Conservation (phyloP, 2,329 filamentous ascomycete genomes). For the Botryosphaeria dothidea region DNA sequence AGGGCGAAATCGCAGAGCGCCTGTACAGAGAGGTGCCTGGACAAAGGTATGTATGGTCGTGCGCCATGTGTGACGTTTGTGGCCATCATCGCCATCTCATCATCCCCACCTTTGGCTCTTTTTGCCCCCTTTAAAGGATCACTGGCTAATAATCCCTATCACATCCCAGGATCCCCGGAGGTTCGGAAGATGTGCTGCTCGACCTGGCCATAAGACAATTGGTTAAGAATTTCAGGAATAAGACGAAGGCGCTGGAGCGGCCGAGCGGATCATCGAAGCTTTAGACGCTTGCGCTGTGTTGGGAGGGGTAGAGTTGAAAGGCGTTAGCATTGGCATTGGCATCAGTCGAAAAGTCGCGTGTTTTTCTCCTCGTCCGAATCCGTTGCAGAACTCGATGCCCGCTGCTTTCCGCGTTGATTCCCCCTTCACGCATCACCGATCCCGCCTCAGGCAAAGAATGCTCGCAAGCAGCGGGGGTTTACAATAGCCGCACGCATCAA, state of each 20-base stretch:
- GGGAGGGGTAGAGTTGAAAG: neutral
- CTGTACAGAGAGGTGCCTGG: slow-evolving; percentile 66
- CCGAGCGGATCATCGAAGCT: slow-evolving; percentile 46
- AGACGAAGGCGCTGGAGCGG: slow-evolving; percentile 55
- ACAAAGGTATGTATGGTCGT: slow-evolving; percentile 34
- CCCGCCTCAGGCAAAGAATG: neutral
- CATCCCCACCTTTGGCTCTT: neutral
- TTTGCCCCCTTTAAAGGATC: neutral
- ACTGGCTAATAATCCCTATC: neutral
- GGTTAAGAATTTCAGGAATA: slow-evolving; percentile 66
- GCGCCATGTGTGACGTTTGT: neutral
- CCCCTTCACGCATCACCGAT: neutral
- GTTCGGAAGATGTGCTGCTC: slow-evolving; percentile 72
- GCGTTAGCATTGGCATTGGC: neutral
- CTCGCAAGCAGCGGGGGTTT: no score
- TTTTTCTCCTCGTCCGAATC: neutral
- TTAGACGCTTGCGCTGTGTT: slow-evolving; percentile 25
- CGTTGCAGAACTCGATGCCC: neutral
- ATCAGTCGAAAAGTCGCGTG: neutral
- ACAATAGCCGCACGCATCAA: no score
- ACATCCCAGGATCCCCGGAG: slow-evolving; percentile 59
- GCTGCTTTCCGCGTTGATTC: neutral
- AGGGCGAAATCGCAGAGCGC: slow-evolving; percentile 70
- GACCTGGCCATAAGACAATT: slow-evolving; percentile 70
- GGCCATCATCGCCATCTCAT: neutral